Evolutionary conservation across 2,329 filamentous ascomycete species (phyloP), one percentile per base, ranked within the genome.

Genomic region (Pezicula rhizophila): DNA sequence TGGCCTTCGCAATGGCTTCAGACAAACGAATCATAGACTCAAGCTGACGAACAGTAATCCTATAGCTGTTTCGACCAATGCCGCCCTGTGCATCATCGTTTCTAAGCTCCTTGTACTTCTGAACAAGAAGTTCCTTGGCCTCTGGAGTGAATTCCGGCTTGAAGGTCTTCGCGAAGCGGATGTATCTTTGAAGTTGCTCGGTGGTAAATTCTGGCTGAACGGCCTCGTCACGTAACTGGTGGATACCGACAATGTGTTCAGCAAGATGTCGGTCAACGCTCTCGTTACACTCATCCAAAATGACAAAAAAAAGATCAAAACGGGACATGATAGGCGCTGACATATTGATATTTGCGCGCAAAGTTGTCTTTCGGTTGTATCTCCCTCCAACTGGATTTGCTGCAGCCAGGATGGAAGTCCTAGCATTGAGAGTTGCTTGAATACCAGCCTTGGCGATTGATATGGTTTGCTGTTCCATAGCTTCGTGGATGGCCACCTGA

Each of bases 391-490:
- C 89, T 0, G 93, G 93, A 68, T 99, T 99, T 26, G 93, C 93
- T 6, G 93, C 93, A 1, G 93, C 93, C 14, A 99, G 84, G 61
- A 99, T 97, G 42, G 87, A 93, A 1, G 93, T 96, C 48, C 93
- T 83, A 2, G 93, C 93, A 64, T 99, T 99, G 41, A 99, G 79
- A 0, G 93, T 99, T 4, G 93, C 95, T 67, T 99, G 93, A 51
- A 99, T 99, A 62, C 93, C 93, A 5, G 93, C 93, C 71, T 99
- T 99, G 52, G 93, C 92, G 62, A 99, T 99, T 8, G 90, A 96
- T 57, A 99, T 99, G 5, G 93, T 99, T 70, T 99, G 93, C 74
- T 99, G 93, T 79, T 99, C 93, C 93, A 99, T 99, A 51, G 93
- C 93, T 81, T 99, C 93, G 78, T 99, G 93, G 63, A 99, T 99